Evolutionary conservation across 352 stramenopile species (phyloP), one percentile per base, ranked within the genome.

Genomic region (Albugo candida): DNA sequence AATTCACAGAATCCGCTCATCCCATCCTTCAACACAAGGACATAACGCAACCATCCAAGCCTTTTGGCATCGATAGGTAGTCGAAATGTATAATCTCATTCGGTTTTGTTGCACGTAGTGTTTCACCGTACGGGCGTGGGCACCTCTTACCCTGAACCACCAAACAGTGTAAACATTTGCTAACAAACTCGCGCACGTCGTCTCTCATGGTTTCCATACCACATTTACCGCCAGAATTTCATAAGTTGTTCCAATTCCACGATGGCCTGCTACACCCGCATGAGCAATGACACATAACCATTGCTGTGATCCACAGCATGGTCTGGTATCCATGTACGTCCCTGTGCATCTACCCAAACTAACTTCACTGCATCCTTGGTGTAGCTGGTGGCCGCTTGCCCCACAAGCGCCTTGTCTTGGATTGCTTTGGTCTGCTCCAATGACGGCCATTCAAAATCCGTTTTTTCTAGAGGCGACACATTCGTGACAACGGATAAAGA

Each of bases 1-100:
- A 71, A 34, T 14, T 62, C 52, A 0, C 57, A 48, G 21, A 59
- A 69, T 0, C 55, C 50, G 8, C 41, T 53, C 57, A 69, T 64
- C 2, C 51, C 52, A 18, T 73, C 58, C 13, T 65, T 63, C 0
- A 67, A 3, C 0, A 73, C 51, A 0, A 65, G 45, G 0, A 70
- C 41, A 17, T 68, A 66, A 35, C 59, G 57, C 0, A 21, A 1
- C 38, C 49, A 5, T 41, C 39, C 16, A 45, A 39, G 1, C 42
- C 44, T 20, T 52, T 19, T 0, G 55, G 41, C 20, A 67, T 52
- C 0, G 44, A 52, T 11, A 70, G 20, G 13, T 55, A 73, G 13
- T 67, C 58, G 18, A 73, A 73, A 27, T 69, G 53, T 0, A 69
- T 20, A 2, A 64, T 24, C 18, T 73, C 54, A 13, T 70, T 70